These are phyloP conservation scores for Paecilomyces formosus DNA, from an alignment of 2,329 filamentous ascomycete genomes.

Conservation along the genomic window DNA sequence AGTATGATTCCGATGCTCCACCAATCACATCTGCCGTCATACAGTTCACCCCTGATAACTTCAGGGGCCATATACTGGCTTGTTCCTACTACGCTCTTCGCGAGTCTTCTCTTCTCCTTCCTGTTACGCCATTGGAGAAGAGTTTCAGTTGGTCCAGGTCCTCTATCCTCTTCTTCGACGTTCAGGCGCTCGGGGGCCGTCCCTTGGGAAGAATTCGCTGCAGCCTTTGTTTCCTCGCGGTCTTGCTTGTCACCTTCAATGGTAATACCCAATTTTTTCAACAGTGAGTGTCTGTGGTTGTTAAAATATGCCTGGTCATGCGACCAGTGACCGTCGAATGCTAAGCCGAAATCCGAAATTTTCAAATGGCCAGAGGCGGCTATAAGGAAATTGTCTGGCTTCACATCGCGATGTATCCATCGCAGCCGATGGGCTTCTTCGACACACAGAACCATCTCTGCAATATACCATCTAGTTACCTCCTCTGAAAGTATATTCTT, in stretches of 20 bases:
- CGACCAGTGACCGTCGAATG: constrained; percentile 91
- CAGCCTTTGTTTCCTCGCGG: constrained; percentile 44
- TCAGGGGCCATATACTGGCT: constrained; percentile 99
- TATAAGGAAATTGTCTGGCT: constrained; percentile 95
- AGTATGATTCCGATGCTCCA: constrained; percentile 94
- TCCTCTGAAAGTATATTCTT: constrained; percentile 75
- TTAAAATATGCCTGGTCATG: constrained; percentile 85
- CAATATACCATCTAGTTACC: constrained; percentile 77
- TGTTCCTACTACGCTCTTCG: constrained; percentile 83
- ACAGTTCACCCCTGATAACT: constrained; percentile 71
- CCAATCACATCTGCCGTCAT: constrained; percentile 93
- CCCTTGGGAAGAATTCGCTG: constrained; percentile 13
- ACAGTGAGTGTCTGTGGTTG: constrained; percentile 69
- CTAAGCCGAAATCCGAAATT: constrained; percentile 92
- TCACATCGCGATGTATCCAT: constrained; percentile 93
- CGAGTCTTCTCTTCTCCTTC: constrained; percentile 62
- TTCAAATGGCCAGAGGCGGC: constrained; percentile 82
- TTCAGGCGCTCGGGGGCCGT: background rate
- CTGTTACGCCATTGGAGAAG: constrained; percentile 65
- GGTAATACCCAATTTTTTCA: constrained; percentile 67
- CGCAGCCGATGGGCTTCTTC: constrained; percentile 82
- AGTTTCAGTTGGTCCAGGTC: constrained; percentile 33
- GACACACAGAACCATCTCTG: constrained; percentile 92
- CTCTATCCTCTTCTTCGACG: constrained; percentile 22
- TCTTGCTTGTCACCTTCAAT: constrained; percentile 70